A percentile compares a stretch with the other conserved stretches of the same genome.
Conservation (phyloP, 768 basidiomycete species). For the Tylopilus intermedius region DNA sequence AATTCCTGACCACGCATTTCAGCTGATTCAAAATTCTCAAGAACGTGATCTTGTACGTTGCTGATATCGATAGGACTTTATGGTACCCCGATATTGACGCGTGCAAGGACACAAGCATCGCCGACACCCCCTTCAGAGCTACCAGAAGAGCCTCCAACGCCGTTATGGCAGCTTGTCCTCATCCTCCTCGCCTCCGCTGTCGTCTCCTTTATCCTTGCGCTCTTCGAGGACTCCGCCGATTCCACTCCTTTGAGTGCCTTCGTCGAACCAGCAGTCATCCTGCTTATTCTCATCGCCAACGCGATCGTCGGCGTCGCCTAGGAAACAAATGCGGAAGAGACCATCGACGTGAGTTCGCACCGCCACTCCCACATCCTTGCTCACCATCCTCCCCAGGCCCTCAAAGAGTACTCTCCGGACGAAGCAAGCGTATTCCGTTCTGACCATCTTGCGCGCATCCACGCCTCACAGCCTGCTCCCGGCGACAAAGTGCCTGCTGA, state of each 20-base stretch:
- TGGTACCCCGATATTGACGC: too few species aligned
- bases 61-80: too few species aligned
- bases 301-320: slow-evolving; percentile 97
- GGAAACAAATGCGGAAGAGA: slow-evolving; percentile 92
- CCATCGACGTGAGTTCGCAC: slow-evolving; percentile 78
- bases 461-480: slow-evolving; percentile 86
- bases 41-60: too few species aligned
- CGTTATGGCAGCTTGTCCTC: slow-evolving; percentile 93
- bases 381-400: slow-evolving; percentile 51
- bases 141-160: slow-evolving; percentile 87
- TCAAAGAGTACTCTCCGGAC: slow-evolving; percentile 96
- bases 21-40: too few species aligned
- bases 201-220: slow-evolving; percentile 86
- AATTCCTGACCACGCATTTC: too few species aligned
- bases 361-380: not conserved
- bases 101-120: too few species aligned
- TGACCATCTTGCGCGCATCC: slow-evolving; percentile 64
- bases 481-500: slow-evolving; percentile 97
- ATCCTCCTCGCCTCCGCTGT: slow-evolving; percentile 93
- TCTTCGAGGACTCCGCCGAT: slow-evolving; percentile 74
- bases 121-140: slow-evolving; percentile 59
- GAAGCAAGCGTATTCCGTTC: slow-evolving; percentile 87
- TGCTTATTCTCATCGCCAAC: slow-evolving; percentile 93
- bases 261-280: slow-evolving; percentile 91
- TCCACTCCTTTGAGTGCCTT: slow-evolving; percentile 75